Percentiles rank a stretch among this genome's conserved stretches.
Conservation (phyloP, 2,329 filamentous ascomycete species). For the Cladobotryum protrusum region DNA sequence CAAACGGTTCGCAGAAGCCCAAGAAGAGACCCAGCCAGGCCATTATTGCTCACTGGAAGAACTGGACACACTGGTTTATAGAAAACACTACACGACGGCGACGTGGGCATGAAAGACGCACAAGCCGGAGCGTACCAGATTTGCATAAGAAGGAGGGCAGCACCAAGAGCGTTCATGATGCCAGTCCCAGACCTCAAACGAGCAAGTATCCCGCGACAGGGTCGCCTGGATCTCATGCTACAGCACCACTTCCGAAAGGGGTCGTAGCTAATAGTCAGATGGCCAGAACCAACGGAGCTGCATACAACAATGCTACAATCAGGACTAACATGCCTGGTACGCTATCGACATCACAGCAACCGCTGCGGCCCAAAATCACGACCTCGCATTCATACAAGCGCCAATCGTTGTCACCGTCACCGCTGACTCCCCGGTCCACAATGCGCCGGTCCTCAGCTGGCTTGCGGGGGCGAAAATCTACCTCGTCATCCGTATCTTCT, state of each 20-base stretch:
- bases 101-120: constrained; percentile 42
- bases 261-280: constrained; percentile 47
- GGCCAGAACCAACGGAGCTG: constrained; percentile 21
- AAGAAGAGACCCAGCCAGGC: constrained; percentile 53
- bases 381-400: constrained; percentile 52
- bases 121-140: constrained; percentile 55
- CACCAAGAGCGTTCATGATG: constrained; percentile 43
- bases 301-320: constrained; percentile 13
- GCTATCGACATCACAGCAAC: constrained; percentile 21
- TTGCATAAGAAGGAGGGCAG: constrained; percentile 45
- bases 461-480: constrained; percentile 86
- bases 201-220: constrained; percentile 47
- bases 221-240: constrained; percentile 29
- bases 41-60: constrained; percentile 56
- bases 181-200: constrained; percentile 53
- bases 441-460: constrained; percentile 78
- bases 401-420: constrained; percentile 78
- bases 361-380: constrained; percentile 24
- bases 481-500: constrained; percentile 89
- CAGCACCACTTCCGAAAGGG: constrained; percentile 43
- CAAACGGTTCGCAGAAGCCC: constrained; percentile 37
- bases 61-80: constrained; percentile 58
- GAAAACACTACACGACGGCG: constrained; percentile 52
- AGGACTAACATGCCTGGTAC: constrained; percentile 19
- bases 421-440: constrained; percentile 80